Conservation (phyloP, 176 grass and related monocot species). For the Eleusine indica region DNA sequence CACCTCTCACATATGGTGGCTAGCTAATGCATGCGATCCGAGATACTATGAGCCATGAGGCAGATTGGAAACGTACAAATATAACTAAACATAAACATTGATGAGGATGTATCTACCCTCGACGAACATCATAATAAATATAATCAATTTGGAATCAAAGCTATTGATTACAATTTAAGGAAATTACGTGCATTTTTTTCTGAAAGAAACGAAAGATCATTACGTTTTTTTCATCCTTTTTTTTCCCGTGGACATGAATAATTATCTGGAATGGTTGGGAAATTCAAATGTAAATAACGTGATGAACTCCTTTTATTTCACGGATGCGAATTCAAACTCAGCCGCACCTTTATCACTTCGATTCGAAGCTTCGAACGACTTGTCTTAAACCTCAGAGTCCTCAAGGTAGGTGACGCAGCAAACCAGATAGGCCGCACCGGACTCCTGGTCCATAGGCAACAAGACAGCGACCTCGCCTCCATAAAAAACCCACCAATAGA, state of each 20-base stretch:
- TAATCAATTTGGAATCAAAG: not conserved
- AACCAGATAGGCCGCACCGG: not conserved
- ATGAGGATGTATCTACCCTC: not conserved
- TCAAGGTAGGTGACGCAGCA: not conserved
- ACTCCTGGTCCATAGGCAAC: not conserved
- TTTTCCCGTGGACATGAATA: not conserved
- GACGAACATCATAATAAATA: not conserved
- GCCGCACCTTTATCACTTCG: not conserved
- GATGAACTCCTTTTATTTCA: not conserved
- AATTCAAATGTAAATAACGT: not conserved
- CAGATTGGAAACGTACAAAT: not conserved
- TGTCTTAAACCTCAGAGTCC: not conserved
- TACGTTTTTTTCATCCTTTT: not conserved
- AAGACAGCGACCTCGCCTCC: not conserved
- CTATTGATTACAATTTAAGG: not conserved
- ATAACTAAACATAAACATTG: not conserved
- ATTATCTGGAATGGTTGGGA: not conserved
- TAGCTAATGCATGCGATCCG: not conserved
- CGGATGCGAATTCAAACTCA: not conserved
- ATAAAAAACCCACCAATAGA: conserved; percentile 1
- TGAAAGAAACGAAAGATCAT: not conserved
- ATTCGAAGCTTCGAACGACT: not conserved
- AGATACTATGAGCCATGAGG: not conserved
- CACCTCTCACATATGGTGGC: not conserved
- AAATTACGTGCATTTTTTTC: not conserved